These are phyloP conservation scores for Fusarium graminum DNA, from an alignment of 2,329 filamentous ascomycete genomes.

Conservation along the genomic window DNA sequence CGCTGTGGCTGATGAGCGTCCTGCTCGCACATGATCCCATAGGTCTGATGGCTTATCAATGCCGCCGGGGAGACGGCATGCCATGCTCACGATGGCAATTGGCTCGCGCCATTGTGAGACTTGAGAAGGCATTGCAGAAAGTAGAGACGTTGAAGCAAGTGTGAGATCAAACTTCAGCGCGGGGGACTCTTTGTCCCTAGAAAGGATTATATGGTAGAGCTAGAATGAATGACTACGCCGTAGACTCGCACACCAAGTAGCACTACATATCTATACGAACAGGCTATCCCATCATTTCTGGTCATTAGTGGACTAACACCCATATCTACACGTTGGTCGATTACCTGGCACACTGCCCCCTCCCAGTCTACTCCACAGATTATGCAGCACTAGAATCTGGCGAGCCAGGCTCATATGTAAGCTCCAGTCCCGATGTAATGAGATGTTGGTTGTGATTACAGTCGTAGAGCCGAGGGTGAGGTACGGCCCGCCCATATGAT, in stretches of 20 bases:
- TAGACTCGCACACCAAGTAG: slow-evolving; percentile 10
- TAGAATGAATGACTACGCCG: slow-evolving; percentile 1
- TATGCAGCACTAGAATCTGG: not conserved
- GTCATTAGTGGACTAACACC: slow-evolving; percentile 14
- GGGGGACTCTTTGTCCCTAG: slow-evolving; percentile 8
- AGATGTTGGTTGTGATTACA: not conserved
- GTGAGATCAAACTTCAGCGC: not conserved
- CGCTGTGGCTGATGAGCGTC: slow-evolving; percentile 38
- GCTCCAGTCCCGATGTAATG: not conserved
- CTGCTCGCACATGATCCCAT: slow-evolving; percentile 45
- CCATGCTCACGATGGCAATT: slow-evolving; percentile 45
- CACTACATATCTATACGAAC: slow-evolving; percentile 5
- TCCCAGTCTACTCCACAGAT: slow-evolving; percentile 15
- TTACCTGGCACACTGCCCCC: not conserved
- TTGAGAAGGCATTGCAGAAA: slow-evolving; percentile 35
- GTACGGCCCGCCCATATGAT: not conserved
- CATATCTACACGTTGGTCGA: slow-evolving; percentile 1
- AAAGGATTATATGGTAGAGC: slow-evolving; percentile 9
- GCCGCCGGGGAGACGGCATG: slow-evolving; percentile 45
- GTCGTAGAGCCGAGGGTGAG: not conserved
- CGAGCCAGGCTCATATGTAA: slow-evolving; percentile 16
- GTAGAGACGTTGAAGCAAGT: slow-evolving; percentile 2
- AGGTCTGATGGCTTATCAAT: slow-evolving; percentile 45
- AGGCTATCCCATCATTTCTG: not conserved
- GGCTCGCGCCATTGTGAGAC: slow-evolving; percentile 45